Evolutionary conservation across 2,329 filamentous ascomycete genomes (phyloP).

Genomic region (Graphiopsis chlorocephala): DNA sequence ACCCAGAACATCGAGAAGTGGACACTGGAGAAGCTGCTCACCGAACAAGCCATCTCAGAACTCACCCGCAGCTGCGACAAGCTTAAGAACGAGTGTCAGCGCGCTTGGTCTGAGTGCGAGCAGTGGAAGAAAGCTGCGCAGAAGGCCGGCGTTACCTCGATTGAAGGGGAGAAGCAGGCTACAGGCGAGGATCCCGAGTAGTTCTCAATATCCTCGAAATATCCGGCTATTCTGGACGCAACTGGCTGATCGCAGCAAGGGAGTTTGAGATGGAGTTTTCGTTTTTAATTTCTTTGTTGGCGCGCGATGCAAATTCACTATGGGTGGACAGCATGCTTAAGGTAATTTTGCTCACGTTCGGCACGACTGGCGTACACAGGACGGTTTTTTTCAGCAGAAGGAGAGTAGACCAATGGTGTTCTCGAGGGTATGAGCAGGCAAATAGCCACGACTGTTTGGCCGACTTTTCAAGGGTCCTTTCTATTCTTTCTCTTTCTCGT

Average conservation of each 20-base stretch:
- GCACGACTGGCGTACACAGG: constrained; percentile 1
- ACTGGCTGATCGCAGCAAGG: background rate
- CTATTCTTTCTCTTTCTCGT: background rate
- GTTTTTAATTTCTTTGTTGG: background rate
- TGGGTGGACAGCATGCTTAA: background rate
- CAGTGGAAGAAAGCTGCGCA: constrained; percentile 66
- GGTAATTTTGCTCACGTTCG: constrained; percentile 3
- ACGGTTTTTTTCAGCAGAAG: background rate
- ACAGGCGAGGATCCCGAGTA: constrained; percentile 4
- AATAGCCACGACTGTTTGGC: background rate
- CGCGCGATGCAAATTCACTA: background rate
- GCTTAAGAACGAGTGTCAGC: constrained; percentile 75
- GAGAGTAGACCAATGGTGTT: background rate
- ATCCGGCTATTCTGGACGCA: background rate
- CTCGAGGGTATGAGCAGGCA: background rate
- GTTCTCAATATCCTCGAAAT: background rate
- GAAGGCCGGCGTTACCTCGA: constrained; percentile 27
- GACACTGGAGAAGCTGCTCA: constrained; percentile 86
- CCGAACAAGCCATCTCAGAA: constrained; percentile 84
- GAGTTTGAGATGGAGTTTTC: background rate
- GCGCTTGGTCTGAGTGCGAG: constrained; percentile 73
- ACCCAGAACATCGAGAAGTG: constrained; percentile 91
- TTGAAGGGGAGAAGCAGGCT: constrained; percentile 19
- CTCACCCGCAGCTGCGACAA: constrained; percentile 84
- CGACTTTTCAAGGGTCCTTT: background rate